A percentile compares a stretch with the other conserved stretches of the same genome.
phyloP scores from a whole-genome alignment of 306 rosid species.

The Cucurbita ficifolia region DNA sequence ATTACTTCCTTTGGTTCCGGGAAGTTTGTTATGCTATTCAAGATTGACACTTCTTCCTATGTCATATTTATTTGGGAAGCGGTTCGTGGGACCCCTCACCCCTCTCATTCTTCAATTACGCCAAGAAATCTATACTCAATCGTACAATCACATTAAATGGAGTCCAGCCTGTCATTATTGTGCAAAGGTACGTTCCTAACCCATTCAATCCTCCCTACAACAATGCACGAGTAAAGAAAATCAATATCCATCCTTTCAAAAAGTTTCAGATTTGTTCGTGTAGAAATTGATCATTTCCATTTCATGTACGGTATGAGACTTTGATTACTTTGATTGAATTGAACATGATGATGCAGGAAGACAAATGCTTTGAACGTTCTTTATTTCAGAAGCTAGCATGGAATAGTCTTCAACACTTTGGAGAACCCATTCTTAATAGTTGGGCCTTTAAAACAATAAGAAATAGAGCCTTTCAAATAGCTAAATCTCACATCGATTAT shows the following conservation, averaged over 20 bases:
- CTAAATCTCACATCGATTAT: slow-evolving; percentile 16
- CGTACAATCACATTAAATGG: not conserved
- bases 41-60: too few relatives aligned
- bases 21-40: too few relatives aligned
- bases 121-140: too few relatives aligned
- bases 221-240: not conserved
- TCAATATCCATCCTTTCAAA: too few relatives aligned
- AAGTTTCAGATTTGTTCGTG: too few relatives aligned
- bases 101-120: too few relatives aligned
- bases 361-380: slow-evolving; percentile 18
- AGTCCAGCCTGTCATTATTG: slow-evolving; percentile 21
- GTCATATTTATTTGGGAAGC: too few relatives aligned
- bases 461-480: slow-evolving; percentile 12
- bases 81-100: too few relatives aligned
- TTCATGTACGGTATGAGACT: too few relatives aligned
- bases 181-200: slow-evolving; percentile 16
- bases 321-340: not conserved
- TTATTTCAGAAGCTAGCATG: slow-evolving; percentile 15
- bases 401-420: slow-evolving; percentile 14
- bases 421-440: slow-evolving; percentile 16
- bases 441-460: slow-evolving; percentile 24
- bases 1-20: too few relatives aligned
- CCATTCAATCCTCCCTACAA: too few relatives aligned
- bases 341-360: slow-evolving; percentile 5
- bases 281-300: too few relatives aligned